Evolutionary conservation across 345 rosid genomes (phyloP).

Genomic region (Lepidium didymum): DNA sequence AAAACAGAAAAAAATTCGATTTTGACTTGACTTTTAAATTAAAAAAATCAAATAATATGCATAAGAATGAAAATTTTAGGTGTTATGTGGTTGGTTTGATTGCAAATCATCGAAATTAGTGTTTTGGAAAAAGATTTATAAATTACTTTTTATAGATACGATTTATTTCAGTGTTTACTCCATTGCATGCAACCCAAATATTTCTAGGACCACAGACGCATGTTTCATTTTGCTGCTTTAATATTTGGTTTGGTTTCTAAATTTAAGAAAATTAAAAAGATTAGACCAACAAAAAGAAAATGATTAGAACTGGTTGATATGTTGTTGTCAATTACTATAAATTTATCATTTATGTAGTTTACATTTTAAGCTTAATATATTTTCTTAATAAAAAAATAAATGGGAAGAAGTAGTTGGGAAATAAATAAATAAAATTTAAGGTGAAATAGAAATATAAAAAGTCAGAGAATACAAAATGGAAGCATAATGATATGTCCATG

Average conservation of each 20-base stretch:
- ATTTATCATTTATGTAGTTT: background rate
- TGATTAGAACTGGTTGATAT: background rate
- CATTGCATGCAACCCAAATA: conserved; percentile 16
- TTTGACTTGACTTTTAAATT: no score
- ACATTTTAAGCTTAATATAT: background rate
- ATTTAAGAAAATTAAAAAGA: background rate
- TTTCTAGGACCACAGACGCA: conserved; percentile 19
- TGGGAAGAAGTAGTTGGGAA: conserved; percentile 7
- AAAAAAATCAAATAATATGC: no score
- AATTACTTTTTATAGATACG: background rate
- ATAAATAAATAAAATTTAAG: background rate
- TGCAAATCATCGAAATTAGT: conserved; percentile 9
- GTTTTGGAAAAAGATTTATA: background rate
- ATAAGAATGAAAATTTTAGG: background rate
- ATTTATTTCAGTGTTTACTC: background rate
- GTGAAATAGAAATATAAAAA: background rate
- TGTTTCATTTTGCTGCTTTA: conserved; percentile 7
- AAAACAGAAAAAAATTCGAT: no score
- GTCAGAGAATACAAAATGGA: conserved; percentile 1
- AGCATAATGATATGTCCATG: conserved; percentile 23
- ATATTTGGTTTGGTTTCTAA: conserved; percentile 8
- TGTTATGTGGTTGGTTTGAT: conserved; percentile 30
- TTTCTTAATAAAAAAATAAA: background rate
- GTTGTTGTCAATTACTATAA: background rate
- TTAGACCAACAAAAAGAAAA: background rate